These are phyloP conservation scores for Parmelia sp. DNA, from an alignment of 495 filamentous ascomycete species.

Conservation along the genomic window DNA sequence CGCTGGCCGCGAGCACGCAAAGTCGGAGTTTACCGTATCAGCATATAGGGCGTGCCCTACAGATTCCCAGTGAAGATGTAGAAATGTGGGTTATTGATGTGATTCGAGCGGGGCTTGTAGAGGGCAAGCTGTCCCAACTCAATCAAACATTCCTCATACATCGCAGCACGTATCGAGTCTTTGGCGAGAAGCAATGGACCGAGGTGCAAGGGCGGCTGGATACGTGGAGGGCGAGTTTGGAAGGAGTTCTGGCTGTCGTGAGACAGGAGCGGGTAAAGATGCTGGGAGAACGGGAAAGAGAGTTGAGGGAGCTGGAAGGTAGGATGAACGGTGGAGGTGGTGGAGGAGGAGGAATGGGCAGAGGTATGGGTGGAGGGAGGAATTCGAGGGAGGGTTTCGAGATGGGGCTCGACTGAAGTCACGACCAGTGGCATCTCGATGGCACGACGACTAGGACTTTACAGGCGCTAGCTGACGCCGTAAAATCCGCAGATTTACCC, in stretches of 20 bases:
- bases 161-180: constrained; percentile 87
- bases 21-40: constrained; percentile 80
- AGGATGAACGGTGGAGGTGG: constrained; percentile 23
- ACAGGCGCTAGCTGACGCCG: not conserved
- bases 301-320: constrained; percentile 26
- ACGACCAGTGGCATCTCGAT: not conserved
- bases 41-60: constrained; percentile 71
- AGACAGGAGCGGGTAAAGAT: constrained; percentile 68
- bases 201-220: constrained; percentile 85
- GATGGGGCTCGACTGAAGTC: constrained; percentile 22
- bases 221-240: constrained; percentile 76
- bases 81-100: constrained; percentile 99
- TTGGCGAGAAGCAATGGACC: constrained; percentile 96
- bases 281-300: constrained; percentile 35
- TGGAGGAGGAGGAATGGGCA: constrained; percentile 19
- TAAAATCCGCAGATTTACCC: too few relatives aligned
- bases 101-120: constrained; percentile 87
- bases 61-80: constrained; percentile 73
- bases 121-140: constrained; percentile 88
- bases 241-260: constrained; percentile 67
- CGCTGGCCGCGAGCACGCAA: constrained; percentile 72
- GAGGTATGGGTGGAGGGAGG: constrained; percentile 17
- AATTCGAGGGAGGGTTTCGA: constrained; percentile 24
- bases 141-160: constrained; percentile 91
- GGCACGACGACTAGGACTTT: constrained; percentile 1